Base-by-base conservation (phyloP, 176 grass and related monocot species). In the Triticum turgidum region DNA sequence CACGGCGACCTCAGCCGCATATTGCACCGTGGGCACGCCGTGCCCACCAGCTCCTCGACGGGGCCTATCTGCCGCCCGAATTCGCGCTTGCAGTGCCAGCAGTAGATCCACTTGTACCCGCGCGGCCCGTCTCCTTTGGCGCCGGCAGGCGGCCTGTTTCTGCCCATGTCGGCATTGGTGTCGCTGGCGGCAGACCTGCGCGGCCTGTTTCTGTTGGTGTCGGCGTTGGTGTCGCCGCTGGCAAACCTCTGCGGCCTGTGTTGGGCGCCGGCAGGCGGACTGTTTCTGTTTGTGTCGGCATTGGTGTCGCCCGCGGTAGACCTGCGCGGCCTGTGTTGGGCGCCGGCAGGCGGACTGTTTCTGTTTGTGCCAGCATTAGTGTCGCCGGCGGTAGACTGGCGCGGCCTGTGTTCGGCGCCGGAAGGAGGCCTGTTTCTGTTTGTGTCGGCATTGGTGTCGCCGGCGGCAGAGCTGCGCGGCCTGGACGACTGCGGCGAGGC, bases 81-180 rank as follows among this genome's bases (percentile, higher is more conserved):
- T 11, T 73, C 69, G 21, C 69, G 69, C n/a, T 73, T 73, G 70
- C 38, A 72, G 38, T 45, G 21, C 70, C 70, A 73, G 39, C 70
- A 73, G 70, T 45, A 73, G n/a, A 73, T 25, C 70, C 5, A 21
- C 38, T 7, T 15, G 70, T 73, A 22, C 11, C 11, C 42, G 38
- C 70, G 21, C 21, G n/a, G 35, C 4, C 35, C 38, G 20, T 72
- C 0, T 72, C 20, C 18, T 8, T 9, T 18, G 21, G 18, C 59
- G 59, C 8, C 59, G 59, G 59, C 21, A 62, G 59, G 21, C 8
- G 17, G 59, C 59, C 59, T 62, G 8, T 20, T 20, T 1, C 54
- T 58, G 54, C 6, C 18, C 12, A 21, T 39, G 18, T 39, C 33
- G 10, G 68, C 34, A 10, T n/a, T 9, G 8, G 9, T 17, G 37